Evolutionary conservation across 2,329 filamentous ascomycete species (phyloP).

Genomic region (Cercospora janseana): DNA sequence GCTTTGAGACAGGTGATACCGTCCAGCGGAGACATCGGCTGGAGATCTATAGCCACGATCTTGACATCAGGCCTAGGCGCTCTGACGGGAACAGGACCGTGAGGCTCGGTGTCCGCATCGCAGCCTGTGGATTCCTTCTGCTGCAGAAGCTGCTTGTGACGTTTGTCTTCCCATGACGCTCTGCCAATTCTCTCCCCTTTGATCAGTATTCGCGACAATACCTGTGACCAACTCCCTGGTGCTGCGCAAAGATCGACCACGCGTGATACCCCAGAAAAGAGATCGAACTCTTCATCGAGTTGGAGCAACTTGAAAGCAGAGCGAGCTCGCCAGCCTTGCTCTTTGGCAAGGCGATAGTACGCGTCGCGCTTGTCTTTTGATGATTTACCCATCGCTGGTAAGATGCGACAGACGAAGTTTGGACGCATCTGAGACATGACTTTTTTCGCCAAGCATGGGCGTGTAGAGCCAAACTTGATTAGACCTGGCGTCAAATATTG

Average conservation of each 20-base stretch:
- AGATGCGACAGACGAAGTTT: no score
- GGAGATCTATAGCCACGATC: conserved; percentile 92
- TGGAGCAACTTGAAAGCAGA: conserved; percentile 97
- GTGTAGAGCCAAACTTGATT: no score
- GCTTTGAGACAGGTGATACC: conserved; percentile 90
- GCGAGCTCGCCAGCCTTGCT: conserved; percentile 95
- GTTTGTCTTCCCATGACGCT: conserved; percentile 80
- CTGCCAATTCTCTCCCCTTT: conserved; percentile 89
- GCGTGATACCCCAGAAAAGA: conserved; percentile 84
- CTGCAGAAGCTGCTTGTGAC: conserved; percentile 51
- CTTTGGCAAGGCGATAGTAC: conserved; percentile 96
- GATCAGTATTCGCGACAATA: conserved; percentile 88
- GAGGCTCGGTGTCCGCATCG: not conserved
- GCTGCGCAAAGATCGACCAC: conserved; percentile 96
- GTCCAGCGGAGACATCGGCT: conserved; percentile 90
- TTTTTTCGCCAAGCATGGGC: conserved; percentile 7
- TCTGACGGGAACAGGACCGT: not conserved
- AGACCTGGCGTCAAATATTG: no score
- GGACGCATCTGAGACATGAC: no score
- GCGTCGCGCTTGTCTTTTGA: conserved; percentile 98
- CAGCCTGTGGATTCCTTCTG: conserved; percentile 13
- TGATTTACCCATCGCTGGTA: conserved; percentile 60
- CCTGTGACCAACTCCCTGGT: conserved; percentile 95
- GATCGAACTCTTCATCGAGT: conserved; percentile 91
- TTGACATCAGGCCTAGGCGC: conserved; percentile 60